phyloP scores from a whole-genome alignment of 768 basidiomycete genomes.

The Tylopilus vinaceipallidus region DNA sequence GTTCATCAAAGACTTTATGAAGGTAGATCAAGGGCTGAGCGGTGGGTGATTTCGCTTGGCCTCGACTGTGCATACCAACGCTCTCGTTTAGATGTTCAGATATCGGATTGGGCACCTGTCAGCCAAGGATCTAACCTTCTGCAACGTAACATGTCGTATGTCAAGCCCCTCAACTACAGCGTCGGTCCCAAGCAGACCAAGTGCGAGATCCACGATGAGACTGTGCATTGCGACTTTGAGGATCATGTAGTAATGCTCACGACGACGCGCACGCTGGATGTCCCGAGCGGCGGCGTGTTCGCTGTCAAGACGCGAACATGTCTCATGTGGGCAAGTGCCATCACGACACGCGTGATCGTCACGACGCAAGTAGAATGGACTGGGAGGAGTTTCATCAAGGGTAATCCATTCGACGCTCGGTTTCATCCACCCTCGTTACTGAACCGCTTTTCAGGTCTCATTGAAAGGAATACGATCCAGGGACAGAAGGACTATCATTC shows the following conservation, averaged over 20 bases:
- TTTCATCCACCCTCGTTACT: not conserved
- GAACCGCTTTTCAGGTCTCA: constrained; percentile 62
- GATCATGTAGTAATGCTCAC: constrained; percentile 81
- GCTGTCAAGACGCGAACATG: constrained; percentile 93
- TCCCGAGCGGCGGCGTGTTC: constrained; percentile 92
- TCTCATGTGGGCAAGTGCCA: constrained; percentile 86
- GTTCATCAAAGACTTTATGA: constrained; percentile 94
- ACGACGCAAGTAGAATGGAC: constrained; percentile 96
- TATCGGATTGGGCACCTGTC: constrained; percentile 88
- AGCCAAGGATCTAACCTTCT: constrained; percentile 63
- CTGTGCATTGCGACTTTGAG: constrained; percentile 75
- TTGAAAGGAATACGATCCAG: constrained; percentile 87
- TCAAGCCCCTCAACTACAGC: constrained; percentile 84
- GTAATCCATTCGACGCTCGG: constrained; percentile 36
- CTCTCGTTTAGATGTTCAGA: constrained; percentile 74
- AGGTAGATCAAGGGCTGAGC: constrained; percentile 79
- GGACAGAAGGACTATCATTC: constrained; percentile 87
- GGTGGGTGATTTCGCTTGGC: constrained; percentile 49
- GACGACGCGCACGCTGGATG: constrained; percentile 90
- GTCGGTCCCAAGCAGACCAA: constrained; percentile 95
- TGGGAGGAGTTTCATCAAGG: constrained; percentile 94
- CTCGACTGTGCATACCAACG: not conserved
- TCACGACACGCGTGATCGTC: constrained; percentile 76
- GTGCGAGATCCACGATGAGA: constrained; percentile 92
- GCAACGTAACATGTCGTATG: constrained; percentile 90